Evolutionary conservation across 257 asterid species (phyloP).

Genomic region (Nicotiana obtusifolia): DNA sequence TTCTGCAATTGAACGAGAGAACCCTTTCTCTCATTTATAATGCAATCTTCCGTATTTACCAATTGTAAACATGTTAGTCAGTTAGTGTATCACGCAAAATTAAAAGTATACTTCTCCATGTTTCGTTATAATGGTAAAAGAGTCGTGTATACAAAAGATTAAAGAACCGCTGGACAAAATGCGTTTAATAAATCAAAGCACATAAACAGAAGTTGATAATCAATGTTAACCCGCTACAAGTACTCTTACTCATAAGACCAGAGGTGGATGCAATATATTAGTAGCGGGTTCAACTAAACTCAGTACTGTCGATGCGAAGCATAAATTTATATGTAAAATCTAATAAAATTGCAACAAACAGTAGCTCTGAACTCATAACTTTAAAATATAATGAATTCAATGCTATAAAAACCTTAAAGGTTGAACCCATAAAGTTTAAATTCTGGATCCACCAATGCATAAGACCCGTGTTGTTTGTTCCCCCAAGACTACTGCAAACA

Average conservation of each 20-base stretch:
- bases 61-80: no score
- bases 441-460: background rate
- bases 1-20: background rate
- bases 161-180: background rate
- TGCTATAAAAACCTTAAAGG: no score
- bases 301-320: no score
- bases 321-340: no score
- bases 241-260: background rate
- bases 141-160: background rate
- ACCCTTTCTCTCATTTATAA: background rate
- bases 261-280: no score
- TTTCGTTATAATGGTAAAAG: background rate
- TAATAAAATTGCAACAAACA: no score
- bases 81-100: background rate
- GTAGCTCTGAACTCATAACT: no score
- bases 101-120: background rate
- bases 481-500: background rate
- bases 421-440: no score
- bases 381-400: no score
- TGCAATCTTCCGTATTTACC: no score
- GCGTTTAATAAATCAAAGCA: background rate
- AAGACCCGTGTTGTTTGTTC: background rate
- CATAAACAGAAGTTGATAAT: background rate
- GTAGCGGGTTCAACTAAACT: no score
- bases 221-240: background rate